Evolutionary conservation across 805 yeast species (phyloP), one percentile per base, ranked within the genome.

Genomic region (Myxozyma melibiosi): DNA sequence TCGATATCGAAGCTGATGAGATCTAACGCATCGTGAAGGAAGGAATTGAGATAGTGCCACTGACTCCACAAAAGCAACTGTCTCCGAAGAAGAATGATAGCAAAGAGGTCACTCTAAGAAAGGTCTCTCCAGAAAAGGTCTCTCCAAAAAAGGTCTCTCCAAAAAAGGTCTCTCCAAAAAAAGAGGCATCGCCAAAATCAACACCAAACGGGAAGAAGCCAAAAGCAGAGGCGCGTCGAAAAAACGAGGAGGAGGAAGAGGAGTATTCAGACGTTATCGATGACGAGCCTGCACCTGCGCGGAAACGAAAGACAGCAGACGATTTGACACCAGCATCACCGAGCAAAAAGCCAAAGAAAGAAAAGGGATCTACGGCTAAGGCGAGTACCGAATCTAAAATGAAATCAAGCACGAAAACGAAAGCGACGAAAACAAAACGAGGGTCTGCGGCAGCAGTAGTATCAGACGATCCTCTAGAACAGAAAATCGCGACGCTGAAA

Each of bases 401-500:
- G 18, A 40, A 33, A 25, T 1, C 55, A 14, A 16, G 25, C 9
- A 7, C 40, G n/a, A 49, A 37, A 14, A 16, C 30, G 11, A 40
- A 30, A 24, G 9, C 50, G 39, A 49, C 37, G 39, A 24, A 24
- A 27, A 20, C 49, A 16, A 22, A 14, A 27, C 40, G 22, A 13
- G 28, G 14, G 6, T 37, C 31, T 13, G 35, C n/a, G 11, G 24
- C 41, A 22, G 18, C 42, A 25, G 25, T 9, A 33, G 34, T 20
- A 6, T 28, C 47, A 6, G 53, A 42, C 7, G 58, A 51, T 27
- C 44, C 51, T 16, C 20, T 39, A 3, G 55, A 53, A 28, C 66
- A 65, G 25, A 67, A 66, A 47, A 70, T 68, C 59, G 61, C 68
- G 28, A 47, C 48, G 33, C 43, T 68, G 41, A 63, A 66, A 44